These are phyloP conservation scores for Thraustochytrium striatum DNA, from an alignment of 352 stramenopile species.

Conservation along the genomic window DNA sequence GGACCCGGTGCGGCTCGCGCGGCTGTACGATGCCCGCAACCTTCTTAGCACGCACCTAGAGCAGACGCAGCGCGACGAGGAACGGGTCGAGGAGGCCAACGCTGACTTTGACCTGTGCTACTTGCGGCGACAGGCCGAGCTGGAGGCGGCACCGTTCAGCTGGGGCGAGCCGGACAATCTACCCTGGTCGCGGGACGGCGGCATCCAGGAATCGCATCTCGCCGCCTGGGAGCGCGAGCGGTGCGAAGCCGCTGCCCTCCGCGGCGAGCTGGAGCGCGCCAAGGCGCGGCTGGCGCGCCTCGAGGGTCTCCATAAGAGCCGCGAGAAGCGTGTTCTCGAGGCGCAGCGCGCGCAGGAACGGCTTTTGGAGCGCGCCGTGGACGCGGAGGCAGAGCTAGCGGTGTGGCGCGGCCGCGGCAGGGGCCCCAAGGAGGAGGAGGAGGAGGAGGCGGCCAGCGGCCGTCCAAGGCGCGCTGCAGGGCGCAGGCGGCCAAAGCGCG, in stretches of 20 bases:
- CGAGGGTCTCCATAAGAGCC: background rate
- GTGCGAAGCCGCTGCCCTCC: background rate
- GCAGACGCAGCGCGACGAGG: background rate
- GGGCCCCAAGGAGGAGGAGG: background rate
- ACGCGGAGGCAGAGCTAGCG: background rate
- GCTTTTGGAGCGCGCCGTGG: background rate
- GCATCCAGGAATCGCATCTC: background rate
- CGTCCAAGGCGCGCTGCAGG: no score
- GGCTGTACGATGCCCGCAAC: background rate
- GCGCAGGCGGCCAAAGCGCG: no score
- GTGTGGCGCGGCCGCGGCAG: background rate
- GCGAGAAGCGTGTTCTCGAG: background rate
- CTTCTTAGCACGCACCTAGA: background rate
- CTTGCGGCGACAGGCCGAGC: background rate
- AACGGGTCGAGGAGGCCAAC: conserved; percentile 7
- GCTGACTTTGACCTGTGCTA: conserved; percentile 23
- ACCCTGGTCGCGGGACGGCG: background rate
- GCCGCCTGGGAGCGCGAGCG: conserved; percentile 13
- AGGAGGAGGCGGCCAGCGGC: background rate
- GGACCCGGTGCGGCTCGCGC: background rate
- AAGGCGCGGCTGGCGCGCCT: background rate
- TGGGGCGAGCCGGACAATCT: background rate
- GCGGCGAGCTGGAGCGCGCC: background rate
- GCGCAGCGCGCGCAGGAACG: background rate
- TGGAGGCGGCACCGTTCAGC: background rate